A percentile compares a stretch with the other conserved stretches of the same genome.
Conservation (phyloP, 345 rosid species). For the Eucalyptus urophylla region DNA sequence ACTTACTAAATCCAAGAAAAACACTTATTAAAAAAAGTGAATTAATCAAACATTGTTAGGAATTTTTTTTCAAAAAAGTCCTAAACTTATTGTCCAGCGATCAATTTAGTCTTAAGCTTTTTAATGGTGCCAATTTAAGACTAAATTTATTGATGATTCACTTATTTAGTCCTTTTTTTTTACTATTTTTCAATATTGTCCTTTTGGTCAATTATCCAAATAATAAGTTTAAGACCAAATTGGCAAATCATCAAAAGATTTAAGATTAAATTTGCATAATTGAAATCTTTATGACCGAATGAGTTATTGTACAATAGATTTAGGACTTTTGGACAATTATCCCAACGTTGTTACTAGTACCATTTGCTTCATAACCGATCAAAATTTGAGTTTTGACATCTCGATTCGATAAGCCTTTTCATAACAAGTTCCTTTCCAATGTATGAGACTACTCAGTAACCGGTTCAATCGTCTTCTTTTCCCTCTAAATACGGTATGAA, state of each 20-base stretch:
- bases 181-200: neutral
- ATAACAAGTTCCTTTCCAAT: neutral
- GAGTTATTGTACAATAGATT: neutral
- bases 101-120: neutral
- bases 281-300: neutral
- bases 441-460: neutral
- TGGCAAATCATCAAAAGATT: neutral
- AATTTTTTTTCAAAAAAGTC: no score
- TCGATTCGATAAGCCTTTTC: neutral
- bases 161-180: neutral
- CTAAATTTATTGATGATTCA: neutral
- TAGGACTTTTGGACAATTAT: neutral
- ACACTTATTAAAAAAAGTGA: neutral
- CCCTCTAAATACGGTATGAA: neutral
- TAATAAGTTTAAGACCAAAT: neutral
- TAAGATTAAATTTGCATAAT: neutral
- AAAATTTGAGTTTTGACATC: neutral
- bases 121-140: neutral
- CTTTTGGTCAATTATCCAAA: neutral
- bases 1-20: neutral
- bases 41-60: neutral
- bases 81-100: rapidly evolving
- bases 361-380: neutral
- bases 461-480: neutral
- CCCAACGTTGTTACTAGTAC: neutral